phyloP scores from a whole-genome alignment of 2,329 filamentous ascomycete genomes.

The Exophiala mesophila region DNA sequence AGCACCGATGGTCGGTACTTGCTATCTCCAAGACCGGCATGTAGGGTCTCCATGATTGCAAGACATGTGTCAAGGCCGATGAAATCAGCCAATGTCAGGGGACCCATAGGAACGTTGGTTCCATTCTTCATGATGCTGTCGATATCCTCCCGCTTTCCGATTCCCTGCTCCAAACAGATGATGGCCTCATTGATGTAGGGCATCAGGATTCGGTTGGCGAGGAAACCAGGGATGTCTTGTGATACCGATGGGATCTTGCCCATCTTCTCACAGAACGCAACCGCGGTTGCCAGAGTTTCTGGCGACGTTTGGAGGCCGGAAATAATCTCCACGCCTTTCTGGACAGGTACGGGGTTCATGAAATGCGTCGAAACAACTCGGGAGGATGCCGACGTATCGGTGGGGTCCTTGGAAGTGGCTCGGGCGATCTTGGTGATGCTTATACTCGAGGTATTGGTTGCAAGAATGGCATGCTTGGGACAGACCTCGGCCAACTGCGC shows the following conservation, averaged over 20 bases:
- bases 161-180: conserved; percentile 88
- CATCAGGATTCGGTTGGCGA: conserved; percentile 97
- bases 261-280: conserved; percentile 85
- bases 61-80: conserved; percentile 95
- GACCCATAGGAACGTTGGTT: conserved; percentile 97
- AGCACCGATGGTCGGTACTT: conserved; percentile 91
- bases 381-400: conserved; percentile 72
- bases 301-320: conserved; percentile 84
- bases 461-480: conserved; percentile 79
- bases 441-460: conserved; percentile 98
- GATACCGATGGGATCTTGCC: conserved; percentile 86
- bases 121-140: conserved; percentile 99
- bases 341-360: conserved; percentile 97
- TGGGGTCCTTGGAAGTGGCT: conserved; percentile 77
- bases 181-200: conserved; percentile 98
- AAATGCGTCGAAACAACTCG: conserved; percentile 95
- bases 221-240: conserved; percentile 85
- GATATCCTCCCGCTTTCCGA: conserved; percentile 85
- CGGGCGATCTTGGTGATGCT: conserved; percentile 87
- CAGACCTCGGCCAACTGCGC: conserved; percentile 73
- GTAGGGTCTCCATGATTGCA: conserved; percentile 92
- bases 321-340: conserved; percentile 98
- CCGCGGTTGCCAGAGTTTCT: conserved; percentile 72
- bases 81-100: conserved; percentile 88
- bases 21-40: conserved; percentile 85